phyloP scores from a whole-genome alignment of 2,329 filamentous ascomycete species.

The Cercospora berteroae region DNA sequence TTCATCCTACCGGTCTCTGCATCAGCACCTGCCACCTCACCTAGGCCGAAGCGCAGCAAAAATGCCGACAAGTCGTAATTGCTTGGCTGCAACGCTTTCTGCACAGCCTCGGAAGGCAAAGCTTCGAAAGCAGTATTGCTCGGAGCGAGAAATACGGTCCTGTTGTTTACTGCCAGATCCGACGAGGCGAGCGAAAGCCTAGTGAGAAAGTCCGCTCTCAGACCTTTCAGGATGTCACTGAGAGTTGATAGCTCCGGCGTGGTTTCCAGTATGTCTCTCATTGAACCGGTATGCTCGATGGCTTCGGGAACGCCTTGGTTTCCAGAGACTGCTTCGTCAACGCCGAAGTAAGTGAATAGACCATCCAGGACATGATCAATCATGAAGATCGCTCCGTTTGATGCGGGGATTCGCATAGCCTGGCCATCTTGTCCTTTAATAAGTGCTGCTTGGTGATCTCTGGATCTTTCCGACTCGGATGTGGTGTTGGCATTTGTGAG shows the following conservation, averaged over 20 bases:
- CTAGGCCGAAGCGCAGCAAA: conserved; percentile 17
- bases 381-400: conserved; percentile 19
- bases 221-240: neutral
- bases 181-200: conserved; percentile 10
- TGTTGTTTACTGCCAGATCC: neutral
- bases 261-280: conserved; percentile 10
- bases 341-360: conserved; percentile 20
- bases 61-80: conserved; percentile 14
- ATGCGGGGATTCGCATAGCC: conserved; percentile 6
- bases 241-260: conserved; percentile 13
- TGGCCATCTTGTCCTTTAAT: conserved; percentile 7
- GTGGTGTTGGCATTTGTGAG: conserved; percentile 16
- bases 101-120: conserved; percentile 7
- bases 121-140: conserved; percentile 18
- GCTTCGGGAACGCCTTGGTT: neutral
- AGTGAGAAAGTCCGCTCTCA: conserved; percentile 15
- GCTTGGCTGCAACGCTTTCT: conserved; percentile 9
- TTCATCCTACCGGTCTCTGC: neutral
- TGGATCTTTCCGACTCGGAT: conserved; percentile 2
- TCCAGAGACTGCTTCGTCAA: neutral
- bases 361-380: conserved; percentile 18
- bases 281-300: conserved; percentile 10
- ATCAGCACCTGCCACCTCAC: neutral
- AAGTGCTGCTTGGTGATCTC: conserved; percentile 9
- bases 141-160: conserved; percentile 19